These are phyloP conservation scores for Panaeolus cyanescens DNA, from an alignment of 768 basidiomycete genomes.

Conservation along the genomic window DNA sequence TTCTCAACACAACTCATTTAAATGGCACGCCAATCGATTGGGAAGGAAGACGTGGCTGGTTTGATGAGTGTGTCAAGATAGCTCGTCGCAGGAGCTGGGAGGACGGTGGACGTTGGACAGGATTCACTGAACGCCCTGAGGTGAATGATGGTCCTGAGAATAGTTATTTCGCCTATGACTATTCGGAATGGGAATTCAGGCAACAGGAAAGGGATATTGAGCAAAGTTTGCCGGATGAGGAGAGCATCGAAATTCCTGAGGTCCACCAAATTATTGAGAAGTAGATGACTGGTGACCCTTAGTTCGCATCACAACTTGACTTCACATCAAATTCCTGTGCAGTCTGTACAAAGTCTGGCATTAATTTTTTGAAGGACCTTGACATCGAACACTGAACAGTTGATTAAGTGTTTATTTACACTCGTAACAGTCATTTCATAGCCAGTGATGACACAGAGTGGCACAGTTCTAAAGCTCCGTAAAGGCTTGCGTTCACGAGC, in stretches of 20 bases:
- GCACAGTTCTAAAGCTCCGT: too few relatives aligned
- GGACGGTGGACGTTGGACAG: conserved; percentile 1
- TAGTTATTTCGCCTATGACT: neutral
- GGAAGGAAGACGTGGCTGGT: conserved; percentile 1
- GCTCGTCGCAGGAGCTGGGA: neutral
- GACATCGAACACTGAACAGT: too few relatives aligned
- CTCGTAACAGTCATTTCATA: too few relatives aligned
- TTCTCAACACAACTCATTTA: neutral
- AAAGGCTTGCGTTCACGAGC: too few relatives aligned
- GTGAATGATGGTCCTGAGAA: neutral
- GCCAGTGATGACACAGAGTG: too few relatives aligned
- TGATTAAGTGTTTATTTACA: too few relatives aligned
- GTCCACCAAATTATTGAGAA: neutral
- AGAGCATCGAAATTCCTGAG: neutral
- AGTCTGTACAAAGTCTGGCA: too few relatives aligned
- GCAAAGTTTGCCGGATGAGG: neutral
- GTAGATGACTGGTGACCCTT: too few relatives aligned
- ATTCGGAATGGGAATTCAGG: neutral
- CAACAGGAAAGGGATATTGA: conserved; percentile 3
- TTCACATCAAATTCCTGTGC: too few relatives aligned
- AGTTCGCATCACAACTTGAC: too few relatives aligned
- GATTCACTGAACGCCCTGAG: neutral
- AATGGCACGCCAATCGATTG: neutral
- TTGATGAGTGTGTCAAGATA: conserved; percentile 4
- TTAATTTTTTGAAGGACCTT: too few relatives aligned